These are phyloP conservation scores for Kodamaea arcana DNA, from an alignment of 1,139 yeast species.

Conservation along the genomic window DNA sequence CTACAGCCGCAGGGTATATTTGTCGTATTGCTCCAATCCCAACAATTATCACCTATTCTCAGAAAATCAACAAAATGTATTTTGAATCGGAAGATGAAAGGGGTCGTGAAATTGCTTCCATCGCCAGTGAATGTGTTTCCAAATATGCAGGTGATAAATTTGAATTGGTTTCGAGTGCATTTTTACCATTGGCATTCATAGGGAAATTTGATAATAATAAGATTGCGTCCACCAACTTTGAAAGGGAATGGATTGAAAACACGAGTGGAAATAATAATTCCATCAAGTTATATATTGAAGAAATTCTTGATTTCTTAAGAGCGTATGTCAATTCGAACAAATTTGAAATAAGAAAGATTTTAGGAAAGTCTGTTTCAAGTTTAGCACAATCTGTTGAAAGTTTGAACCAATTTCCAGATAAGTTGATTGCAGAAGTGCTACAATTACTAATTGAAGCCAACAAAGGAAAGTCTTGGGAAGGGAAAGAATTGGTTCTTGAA, in stretches of 20 bases:
- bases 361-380: constrained; percentile 67
- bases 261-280: constrained; percentile 72
- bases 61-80: constrained; percentile 50
- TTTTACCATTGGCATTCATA: constrained; percentile 74
- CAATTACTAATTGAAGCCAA: constrained; percentile 57
- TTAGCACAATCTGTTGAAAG: constrained; percentile 47
- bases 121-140: constrained; percentile 65
- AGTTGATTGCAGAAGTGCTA: constrained; percentile 38
- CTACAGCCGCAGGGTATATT: constrained; percentile 76
- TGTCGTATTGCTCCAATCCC: constrained; percentile 61
- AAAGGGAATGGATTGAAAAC: constrained; percentile 74
- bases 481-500: constrained; percentile 72
- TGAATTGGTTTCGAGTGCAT: constrained; percentile 55
- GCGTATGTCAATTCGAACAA: constrained; percentile 52
- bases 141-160: constrained; percentile 70
- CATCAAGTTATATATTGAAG: constrained; percentile 65
- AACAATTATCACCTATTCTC: constrained; percentile 52
- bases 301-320: constrained; percentile 55
- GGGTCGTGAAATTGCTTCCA: constrained; percentile 51
- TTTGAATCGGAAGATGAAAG: constrained; percentile 55
- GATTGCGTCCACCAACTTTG: constrained; percentile 47
- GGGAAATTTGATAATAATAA: constrained; percentile 66
- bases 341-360: constrained; percentile 64
- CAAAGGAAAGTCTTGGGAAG: constrained; percentile 82
- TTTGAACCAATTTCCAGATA: constrained; percentile 25